Conservation (phyloP, 2,329 filamentous ascomycete species). For the Thelonectria blattea region DNA sequence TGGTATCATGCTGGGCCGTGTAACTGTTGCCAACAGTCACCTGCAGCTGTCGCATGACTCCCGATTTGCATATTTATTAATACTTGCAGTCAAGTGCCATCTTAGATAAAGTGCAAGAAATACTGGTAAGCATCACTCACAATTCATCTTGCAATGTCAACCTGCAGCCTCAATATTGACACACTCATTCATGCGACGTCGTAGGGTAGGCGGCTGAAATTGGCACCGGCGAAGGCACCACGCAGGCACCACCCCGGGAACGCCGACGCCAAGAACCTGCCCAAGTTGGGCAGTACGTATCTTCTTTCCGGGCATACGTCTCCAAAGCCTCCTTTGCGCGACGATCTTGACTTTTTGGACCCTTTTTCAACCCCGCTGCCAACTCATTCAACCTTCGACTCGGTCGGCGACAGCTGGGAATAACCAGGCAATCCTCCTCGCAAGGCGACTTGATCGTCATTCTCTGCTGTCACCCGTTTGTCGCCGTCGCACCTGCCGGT, state of each 20-base stretch:
- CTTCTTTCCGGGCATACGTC: neutral
- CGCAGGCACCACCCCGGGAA: neutral
- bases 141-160: too few relatives aligned
- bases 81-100: neutral
- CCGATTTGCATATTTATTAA: neutral
- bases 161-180: too few relatives aligned
- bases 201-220: neutral
- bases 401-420: constrained; percentile 23
- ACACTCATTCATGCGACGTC: neutral
- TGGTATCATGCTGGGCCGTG: neutral
- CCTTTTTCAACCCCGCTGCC: constrained; percentile 22
- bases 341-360: neutral
- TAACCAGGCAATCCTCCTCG: constrained; percentile 26
- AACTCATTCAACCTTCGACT: constrained; percentile 25
- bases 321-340: constrained; percentile 19
- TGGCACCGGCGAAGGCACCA: neutral
- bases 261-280: neutral
- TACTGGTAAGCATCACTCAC: too few relatives aligned
- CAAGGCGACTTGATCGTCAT: constrained; percentile 35
- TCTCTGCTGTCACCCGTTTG: constrained; percentile 33
- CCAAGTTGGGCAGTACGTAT: neutral
- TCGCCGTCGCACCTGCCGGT: constrained; percentile 25
- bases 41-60: neutral
- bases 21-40: neutral
- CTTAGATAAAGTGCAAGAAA: too few relatives aligned